Evolutionary conservation across 208 protist species (phyloP).

Genomic region (Histomonas meleagridis): DNA sequence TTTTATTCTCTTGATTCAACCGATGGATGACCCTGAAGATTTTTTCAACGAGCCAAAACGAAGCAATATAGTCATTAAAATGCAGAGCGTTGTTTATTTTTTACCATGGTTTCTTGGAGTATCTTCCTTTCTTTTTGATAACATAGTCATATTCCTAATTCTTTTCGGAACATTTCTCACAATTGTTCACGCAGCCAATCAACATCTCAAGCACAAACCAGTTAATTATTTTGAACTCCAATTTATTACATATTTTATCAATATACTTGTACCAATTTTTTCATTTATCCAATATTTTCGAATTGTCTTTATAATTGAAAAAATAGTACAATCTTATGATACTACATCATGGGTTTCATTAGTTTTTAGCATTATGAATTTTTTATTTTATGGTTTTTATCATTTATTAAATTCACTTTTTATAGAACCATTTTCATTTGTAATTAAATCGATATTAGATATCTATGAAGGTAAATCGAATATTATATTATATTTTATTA

Average conservation of each 20-base stretch:
- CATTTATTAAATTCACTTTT: not conserved
- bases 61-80: too few species aligned
- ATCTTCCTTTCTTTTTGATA: not conserved
- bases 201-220: not conserved
- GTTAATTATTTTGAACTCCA: not conserved
- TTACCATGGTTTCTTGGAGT: not conserved
- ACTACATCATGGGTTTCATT: not conserved
- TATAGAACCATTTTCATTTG: not conserved
- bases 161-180: not conserved
- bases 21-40: too few species aligned
- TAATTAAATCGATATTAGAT: not conserved
- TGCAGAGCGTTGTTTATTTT: not conserved
- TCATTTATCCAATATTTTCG: not conserved
- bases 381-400: not conserved
- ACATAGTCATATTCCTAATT: not conserved
- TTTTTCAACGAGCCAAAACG: too few species aligned
- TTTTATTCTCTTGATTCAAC: too few species aligned
- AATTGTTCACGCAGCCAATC: not conserved
- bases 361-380: not conserved
- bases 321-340: not conserved
- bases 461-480: not conserved
- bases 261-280: not conserved
- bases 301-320: not conserved
- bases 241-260: not conserved
- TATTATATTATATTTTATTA: not conserved